A percentile compares a stretch with the other conserved stretches of the same genome.
Evolutionary conservation across 2,329 filamentous ascomycete species (phyloP).

Genomic region (Botryotinia calthae): DNA sequence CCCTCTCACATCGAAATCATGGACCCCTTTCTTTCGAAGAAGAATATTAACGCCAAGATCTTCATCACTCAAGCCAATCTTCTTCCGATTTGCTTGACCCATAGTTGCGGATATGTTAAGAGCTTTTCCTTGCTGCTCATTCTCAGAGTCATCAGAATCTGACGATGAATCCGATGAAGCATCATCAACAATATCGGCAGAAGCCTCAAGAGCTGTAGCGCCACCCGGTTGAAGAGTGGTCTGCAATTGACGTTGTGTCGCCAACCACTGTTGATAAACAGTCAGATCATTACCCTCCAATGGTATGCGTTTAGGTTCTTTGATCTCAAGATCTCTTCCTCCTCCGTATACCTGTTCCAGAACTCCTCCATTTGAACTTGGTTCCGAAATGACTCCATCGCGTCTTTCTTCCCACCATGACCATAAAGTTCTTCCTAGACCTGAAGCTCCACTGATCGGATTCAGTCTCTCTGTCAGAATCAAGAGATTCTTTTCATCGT

Average conservation of each 20-base stretch:
- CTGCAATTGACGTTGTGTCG: conserved; percentile 82
- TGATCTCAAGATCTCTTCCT: conserved; percentile 60
- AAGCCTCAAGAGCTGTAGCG: conserved; percentile 64
- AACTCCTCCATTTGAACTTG: conserved; percentile 51
- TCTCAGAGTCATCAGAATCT: conserved; percentile 83
- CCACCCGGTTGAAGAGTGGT: conserved; percentile 72
- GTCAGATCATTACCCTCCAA: conserved; percentile 73
- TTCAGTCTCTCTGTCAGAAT: conserved; percentile 76
- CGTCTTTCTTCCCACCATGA: conserved; percentile 70
- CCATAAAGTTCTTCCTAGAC: conserved; percentile 73
- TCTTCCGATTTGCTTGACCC: conserved; percentile 79
- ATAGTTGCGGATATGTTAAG: conserved; percentile 85
- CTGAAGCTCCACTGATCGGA: conserved; percentile 34
- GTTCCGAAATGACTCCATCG: conserved; percentile 61
- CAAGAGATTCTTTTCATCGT: conserved; percentile 76
- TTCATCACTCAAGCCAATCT: conserved; percentile 81
- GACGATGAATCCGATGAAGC: conserved; percentile 83
- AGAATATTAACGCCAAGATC: conserved; percentile 91
- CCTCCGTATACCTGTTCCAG: conserved; percentile 66
- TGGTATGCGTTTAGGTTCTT: conserved; percentile 59
- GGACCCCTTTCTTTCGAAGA: conserved; percentile 82
- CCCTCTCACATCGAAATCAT: conserved; percentile 87
- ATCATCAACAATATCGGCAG: conserved; percentile 75
- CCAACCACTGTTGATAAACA: conserved; percentile 88
- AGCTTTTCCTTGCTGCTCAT: conserved; percentile 86